These are phyloP conservation scores for Fusarium longipes DNA, from an alignment of 2,329 filamentous ascomycete species.

Conservation along the genomic window DNA sequence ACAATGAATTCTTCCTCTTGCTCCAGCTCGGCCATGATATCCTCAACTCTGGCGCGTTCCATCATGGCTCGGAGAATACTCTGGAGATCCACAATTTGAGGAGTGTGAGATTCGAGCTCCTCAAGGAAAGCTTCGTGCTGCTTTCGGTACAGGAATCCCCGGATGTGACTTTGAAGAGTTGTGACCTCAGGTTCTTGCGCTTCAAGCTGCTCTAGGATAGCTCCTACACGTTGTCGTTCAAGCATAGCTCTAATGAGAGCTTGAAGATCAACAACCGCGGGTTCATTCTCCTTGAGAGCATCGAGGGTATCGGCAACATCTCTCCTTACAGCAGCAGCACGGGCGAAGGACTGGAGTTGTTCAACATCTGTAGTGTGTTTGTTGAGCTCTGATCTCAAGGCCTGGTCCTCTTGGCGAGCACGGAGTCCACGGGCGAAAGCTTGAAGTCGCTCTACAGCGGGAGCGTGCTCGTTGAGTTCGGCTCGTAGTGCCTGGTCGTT, in stretches of 20 bases:
- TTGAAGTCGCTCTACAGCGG: slow-evolving; percentile 60
- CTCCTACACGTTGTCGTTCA: slow-evolving; percentile 61
- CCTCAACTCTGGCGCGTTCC: slow-evolving; percentile 77
- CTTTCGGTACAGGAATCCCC: slow-evolving; percentile 73
- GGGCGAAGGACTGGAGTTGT: slow-evolving; percentile 63
- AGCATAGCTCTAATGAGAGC: slow-evolving; percentile 71
- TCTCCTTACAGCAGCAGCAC: slow-evolving; percentile 66
- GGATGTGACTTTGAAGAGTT: slow-evolving; percentile 73
- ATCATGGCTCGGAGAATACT: slow-evolving; percentile 82
- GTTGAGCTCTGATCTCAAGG: slow-evolving; percentile 61
- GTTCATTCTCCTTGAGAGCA: slow-evolving; percentile 59
- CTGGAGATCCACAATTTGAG: slow-evolving; percentile 77
- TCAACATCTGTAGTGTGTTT: slow-evolving; percentile 58
- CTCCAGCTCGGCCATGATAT: slow-evolving; percentile 80
- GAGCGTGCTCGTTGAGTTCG: slow-evolving; percentile 59
- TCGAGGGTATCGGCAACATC: slow-evolving; percentile 62
- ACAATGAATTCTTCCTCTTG: slow-evolving; percentile 82
- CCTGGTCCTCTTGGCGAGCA: slow-evolving; percentile 35
- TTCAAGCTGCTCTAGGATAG: slow-evolving; percentile 66
- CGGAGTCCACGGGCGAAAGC: slow-evolving; percentile 59
- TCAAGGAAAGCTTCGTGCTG: slow-evolving; percentile 72
- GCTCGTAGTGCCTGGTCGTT: slow-evolving; percentile 53
- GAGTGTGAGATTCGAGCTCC: slow-evolving; percentile 75
- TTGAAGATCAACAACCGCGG: slow-evolving; percentile 65
- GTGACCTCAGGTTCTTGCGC: slow-evolving; percentile 67